A percentile compares a stretch with the other conserved stretches of the same genome.
Evolutionary conservation across 169 alveolate genomes (phyloP).

Genomic region (Plasmodium malariae): DNA sequence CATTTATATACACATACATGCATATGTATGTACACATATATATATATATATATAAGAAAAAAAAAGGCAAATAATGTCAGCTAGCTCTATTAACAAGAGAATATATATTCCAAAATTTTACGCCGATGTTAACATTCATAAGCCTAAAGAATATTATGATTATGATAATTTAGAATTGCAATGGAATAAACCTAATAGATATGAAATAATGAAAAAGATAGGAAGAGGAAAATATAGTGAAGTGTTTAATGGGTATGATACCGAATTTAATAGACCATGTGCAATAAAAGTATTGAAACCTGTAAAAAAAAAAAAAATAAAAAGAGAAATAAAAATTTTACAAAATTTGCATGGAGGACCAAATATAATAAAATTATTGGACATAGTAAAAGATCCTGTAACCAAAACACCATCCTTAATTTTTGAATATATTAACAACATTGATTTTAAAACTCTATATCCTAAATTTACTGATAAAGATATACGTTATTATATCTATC

Average conservation of each 20-base stretch:
- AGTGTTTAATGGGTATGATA: constrained; percentile 96
- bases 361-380: constrained; percentile 93
- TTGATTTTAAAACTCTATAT: constrained; percentile 94
- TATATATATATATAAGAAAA: background rate
- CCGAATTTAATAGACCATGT: constrained; percentile 86
- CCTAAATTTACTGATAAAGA: constrained; percentile 96
- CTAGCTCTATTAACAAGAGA: constrained; percentile 61
- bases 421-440: constrained; percentile 91
- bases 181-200: constrained; percentile 94
- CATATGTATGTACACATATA: too few relatives aligned
- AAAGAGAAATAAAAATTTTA: constrained; percentile 97
- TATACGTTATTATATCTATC: constrained; percentile 95
- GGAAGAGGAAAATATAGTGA: constrained; percentile 99
- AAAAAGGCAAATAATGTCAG: constrained; percentile 29
- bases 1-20: background rate
- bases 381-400: constrained; percentile 97
- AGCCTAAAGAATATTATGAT: constrained; percentile 93
- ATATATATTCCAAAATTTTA: constrained; percentile 82
- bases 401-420: constrained; percentile 96
- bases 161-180: constrained; percentile 92
- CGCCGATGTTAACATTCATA: constrained; percentile 90
- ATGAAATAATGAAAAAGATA: constrained; percentile 95
- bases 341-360: constrained; percentile 97
- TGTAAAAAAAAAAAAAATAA: constrained; percentile 97
- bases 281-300: constrained; percentile 97